Evolutionary conservation across 1,139 yeast genomes (phyloP), one percentile per base, ranked within the genome.

Genomic region (Pichia norvegensis): DNA sequence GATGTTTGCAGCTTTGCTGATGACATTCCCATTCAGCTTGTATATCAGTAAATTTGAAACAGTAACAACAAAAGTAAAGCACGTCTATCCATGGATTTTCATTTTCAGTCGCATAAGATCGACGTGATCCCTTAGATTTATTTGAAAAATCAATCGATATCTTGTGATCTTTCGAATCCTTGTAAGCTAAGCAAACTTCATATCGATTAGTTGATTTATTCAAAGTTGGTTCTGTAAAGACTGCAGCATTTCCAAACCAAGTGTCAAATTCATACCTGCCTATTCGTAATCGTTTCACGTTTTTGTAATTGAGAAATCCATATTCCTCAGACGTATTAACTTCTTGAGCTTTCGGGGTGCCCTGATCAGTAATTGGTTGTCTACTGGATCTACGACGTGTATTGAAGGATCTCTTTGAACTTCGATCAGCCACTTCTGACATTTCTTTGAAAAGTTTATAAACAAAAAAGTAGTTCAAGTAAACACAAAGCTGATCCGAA

Each of bases 241-340:
- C 82, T 1, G 87, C 94, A 4, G 85, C 77, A 56, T 84, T 83
- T 1, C 95, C 94, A 61, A 84, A 87, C 95, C 95, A 86, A 1
- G 95, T 80, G 45, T 77, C 74, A 52, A 86, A 80, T 52, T 76
- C 75, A 54, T 71, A 73, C 39, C 70, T 68, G 1, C 95, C 95
- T 49, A 83, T 74, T 33, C 73, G 74, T 7, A 87, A 85, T 36
- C 72, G 63, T n/a, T 62, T 64, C 40, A 87, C 79, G 63, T 86
- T 87, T 25, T 85, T 73, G 43, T 65, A 62, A 39, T 76, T 72
- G 33, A 81, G 59, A 8, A 78, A 72, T 13, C 90, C 94, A 57
- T 83, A 83, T 41, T 72, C 69, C 11, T 51, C 50, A 9, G 38
- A 47, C 8, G 46, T 49, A n/a, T 50, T 52, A n/a, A 46, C 46